A percentile compares a stretch with the other conserved stretches of the same genome.
Evolutionary conservation across 192 early-diverging fungal genomes (phyloP).

Genomic region (Entomortierella parvispora): DNA sequence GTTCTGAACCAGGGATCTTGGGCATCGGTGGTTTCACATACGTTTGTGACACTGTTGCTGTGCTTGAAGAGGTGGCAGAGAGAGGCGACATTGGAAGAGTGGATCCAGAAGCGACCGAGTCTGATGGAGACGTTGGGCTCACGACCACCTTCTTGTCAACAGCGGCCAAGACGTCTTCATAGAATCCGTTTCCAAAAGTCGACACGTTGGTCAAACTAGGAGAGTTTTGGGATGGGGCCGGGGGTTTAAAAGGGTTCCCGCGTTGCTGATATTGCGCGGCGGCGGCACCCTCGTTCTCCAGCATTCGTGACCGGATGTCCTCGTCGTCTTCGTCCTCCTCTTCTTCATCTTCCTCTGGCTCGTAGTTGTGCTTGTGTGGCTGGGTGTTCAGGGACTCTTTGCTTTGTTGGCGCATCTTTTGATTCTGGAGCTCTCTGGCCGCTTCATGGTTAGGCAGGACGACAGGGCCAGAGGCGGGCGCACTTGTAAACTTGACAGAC

Average conservation of each 20-base stretch:
- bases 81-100: neutral
- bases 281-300: conserved; percentile 11
- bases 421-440: conserved; percentile 38
- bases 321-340: conserved; percentile 20
- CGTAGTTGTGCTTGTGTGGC: neutral
- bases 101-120: neutral
- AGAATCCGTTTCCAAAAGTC: conserved; percentile 12
- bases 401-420: conserved; percentile 22
- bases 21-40: conserved; percentile 22
- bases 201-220: conserved; percentile 7
- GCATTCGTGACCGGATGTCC: conserved; percentile 16
- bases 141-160: conserved; percentile 9
- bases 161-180: conserved; percentile 30
- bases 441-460: conserved; percentile 41
- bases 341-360: neutral
- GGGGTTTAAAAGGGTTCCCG: neutral
- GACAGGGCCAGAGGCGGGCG: conserved; percentile 30
- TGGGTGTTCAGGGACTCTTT: conserved; percentile 9
- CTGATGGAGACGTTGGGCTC: too few species aligned
- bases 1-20: conserved; percentile 7
- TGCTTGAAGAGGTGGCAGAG: neutral
- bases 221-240: neutral
- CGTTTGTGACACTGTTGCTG: neutral
- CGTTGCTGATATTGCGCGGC: neutral
- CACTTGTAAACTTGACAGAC: conserved; percentile 48